Base-by-base conservation (phyloP, 2,329 filamentous ascomycete genomes). In the Colletotrichum sp. region DNA sequence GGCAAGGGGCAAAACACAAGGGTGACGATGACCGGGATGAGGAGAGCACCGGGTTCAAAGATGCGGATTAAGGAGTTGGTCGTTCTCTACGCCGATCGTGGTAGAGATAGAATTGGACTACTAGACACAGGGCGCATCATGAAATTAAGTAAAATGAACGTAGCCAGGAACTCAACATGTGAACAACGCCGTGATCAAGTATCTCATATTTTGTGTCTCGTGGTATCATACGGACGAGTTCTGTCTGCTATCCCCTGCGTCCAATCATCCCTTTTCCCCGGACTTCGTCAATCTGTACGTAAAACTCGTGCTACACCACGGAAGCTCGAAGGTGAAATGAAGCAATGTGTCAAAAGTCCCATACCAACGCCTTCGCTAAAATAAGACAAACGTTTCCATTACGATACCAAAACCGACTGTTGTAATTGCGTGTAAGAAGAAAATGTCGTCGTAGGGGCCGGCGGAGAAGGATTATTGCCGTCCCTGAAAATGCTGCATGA, bases 401-500 rank as follows among this genome's bases (percentile, higher is more conserved):
- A 18, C 54, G 47, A 36, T 63, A 33, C 34, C 62, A n/a, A 8
- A 33, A 15, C 15, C 33, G 24, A 38, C 36, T 11, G 27, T 21
- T 27, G 21, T 51, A 7, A 12, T 21, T 33, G 15, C 57, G 27
- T 34, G 59, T 55, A 31, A 69, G 18, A 72, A 69, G 70, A 69
- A 55, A 74, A 71, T 36, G 61, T 21, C 69, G 43, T 24, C 69
- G 36, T 16, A 66, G 61, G 71, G 59, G 36, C 27, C 59, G 18
- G 54, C 34, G 16, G 8, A 33, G 12, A 47, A 58, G 21, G n/a
- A 47, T 55, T 77, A 63, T 70, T 77, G 69, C 78, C 78, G 59
- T 15, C 76, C 78, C 81, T 86, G 87, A 73, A 87, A 89, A 69
- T 91, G 87, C 77, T 93, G 92, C 86, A 97, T 89, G 66, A 97